Evolutionary conservation across 768 basidiomycete genomes (phyloP).

Genomic region (Suillus hirtellus): DNA sequence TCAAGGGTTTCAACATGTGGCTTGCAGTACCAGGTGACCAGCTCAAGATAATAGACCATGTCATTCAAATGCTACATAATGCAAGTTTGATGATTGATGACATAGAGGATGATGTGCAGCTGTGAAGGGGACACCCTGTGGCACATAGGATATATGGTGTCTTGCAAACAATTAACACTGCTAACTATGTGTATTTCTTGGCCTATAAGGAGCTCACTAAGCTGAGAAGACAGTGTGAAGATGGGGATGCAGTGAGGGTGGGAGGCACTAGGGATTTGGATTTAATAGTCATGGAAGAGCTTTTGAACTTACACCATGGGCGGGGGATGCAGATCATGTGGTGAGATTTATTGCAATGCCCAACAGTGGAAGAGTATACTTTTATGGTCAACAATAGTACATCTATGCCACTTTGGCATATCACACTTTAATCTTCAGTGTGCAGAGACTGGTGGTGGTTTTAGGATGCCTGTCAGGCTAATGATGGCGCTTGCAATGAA

Average conservation of each 20-base stretch:
- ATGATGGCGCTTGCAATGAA: constrained; percentile 90
- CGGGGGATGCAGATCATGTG: constrained; percentile 95
- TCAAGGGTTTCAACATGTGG: constrained; percentile 94
- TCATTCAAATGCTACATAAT: constrained; percentile 93
- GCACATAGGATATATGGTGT: constrained; percentile 96
- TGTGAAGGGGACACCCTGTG: constrained; percentile 83
- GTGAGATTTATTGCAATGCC: constrained; percentile 89
- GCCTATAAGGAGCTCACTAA: constrained; percentile 76
- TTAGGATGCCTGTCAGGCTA: constrained; percentile 88
- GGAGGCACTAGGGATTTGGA: constrained; percentile 81
- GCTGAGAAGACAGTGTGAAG: constrained; percentile 15
- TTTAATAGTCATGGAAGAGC: constrained; percentile 44
- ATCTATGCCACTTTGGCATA: constrained; percentile 23
- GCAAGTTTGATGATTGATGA: constrained; percentile 95
- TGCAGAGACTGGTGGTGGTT: constrained; percentile 91
- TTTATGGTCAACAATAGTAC: constrained; percentile 95
- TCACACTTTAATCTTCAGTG: constrained; percentile 8
- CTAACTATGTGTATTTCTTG: constrained; percentile 96
- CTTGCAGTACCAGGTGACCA: constrained; percentile 75
- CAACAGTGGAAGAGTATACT: constrained; percentile 92
- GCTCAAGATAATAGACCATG: constrained; percentile 68
- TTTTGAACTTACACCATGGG: constrained; percentile 88
- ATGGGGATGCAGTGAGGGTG: constrained; percentile 8
- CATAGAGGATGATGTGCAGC: constrained; percentile 88
- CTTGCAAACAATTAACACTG: constrained; percentile 95